phyloP scores from a whole-genome alignment of 768 basidiomycete species.

The Psilocybe cyanescens region DNA sequence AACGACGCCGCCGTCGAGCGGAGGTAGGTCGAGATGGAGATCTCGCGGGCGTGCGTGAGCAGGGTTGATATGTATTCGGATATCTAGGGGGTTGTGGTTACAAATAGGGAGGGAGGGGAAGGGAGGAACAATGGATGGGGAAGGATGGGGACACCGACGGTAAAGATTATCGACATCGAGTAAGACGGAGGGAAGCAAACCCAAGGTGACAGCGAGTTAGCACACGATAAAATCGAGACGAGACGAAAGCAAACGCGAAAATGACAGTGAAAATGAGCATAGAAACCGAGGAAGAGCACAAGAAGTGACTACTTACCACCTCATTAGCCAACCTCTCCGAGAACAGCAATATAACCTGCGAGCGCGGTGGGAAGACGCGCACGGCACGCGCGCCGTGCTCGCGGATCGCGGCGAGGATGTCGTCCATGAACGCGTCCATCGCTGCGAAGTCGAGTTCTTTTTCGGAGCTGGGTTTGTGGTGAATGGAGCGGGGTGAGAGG shows the following conservation, averaged over 20 bases:
- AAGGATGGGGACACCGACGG: background rate
- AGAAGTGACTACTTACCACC: slow-evolving; percentile 56
- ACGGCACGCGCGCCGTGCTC: slow-evolving; percentile 83
- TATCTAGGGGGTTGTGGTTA: slow-evolving; percentile 40
- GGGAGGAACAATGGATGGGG: background rate
- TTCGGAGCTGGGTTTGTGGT: slow-evolving; percentile 35
- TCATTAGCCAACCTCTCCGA: slow-evolving; percentile 85
- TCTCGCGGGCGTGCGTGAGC: slow-evolving; percentile 74
- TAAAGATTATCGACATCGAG: background rate
- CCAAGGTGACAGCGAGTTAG: too few species aligned
- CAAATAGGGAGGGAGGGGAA: too few species aligned
- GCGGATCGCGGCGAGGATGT: slow-evolving; percentile 62
- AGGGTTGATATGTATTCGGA: slow-evolving; percentile 86
- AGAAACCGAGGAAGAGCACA: background rate
- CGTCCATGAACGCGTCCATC: slow-evolving; percentile 90
- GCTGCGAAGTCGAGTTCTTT: slow-evolving; percentile 81
- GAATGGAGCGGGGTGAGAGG: too few species aligned
- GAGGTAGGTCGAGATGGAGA: slow-evolving; percentile 73
- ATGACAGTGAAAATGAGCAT: background rate
- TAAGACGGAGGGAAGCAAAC: too few species aligned
- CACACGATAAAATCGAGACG: too few species aligned
- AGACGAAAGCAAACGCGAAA: background rate
- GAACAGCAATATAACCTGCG: slow-evolving; percentile 80
- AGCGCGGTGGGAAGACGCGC: slow-evolving; percentile 81
- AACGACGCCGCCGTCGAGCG: slow-evolving; percentile 91